Base-by-base conservation (phyloP, 2,329 filamentous ascomycete species). In the Botrytis paeoniae region DNA sequence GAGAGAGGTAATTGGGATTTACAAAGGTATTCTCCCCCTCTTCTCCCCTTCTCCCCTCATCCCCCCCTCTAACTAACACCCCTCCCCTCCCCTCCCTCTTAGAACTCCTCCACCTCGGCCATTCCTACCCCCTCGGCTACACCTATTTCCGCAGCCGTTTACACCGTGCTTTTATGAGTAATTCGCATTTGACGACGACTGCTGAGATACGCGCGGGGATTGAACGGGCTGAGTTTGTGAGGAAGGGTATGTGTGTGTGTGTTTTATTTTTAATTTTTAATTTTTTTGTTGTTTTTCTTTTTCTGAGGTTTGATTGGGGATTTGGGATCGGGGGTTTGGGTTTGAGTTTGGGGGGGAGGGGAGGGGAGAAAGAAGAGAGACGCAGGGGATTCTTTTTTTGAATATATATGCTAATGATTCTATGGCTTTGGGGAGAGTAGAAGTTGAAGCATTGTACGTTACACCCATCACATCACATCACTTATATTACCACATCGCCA, bases 371-470 rank as follows among this genome's bases (percentile, higher is more conserved):
- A 45, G 0, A 9, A 22, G 20, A 45, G 18, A 45, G 4, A 45
- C 0, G 18, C 43, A 22, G 43, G 43, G 7, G 8, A 8, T 43
- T 43, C 20, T 35, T 35, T 22, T 45, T 22, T 61, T n/a, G 22
- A 22, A 37, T 20, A 25, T 1, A 22, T 43, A 74, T 70, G 68
- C 18, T 74, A 63, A 72, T 39, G 9, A 35, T 73, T 25, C 64
- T 29, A 32, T 25, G 4, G 7, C 9, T 29, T 54, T 18, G 69
- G 4, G 25, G n/a, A 29, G 37, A 22, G 25, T 76, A 96, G 95
- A 98, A 82, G 93, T 98, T 74, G 95, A 98, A 84, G 92, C 94
- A 29, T 81, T 98, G 93, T 98, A 86, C 89, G 93, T 87, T 69
- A 62, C 1, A 16, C 41, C 25, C 22, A 22, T 45, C 22, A 25